A percentile compares a stretch with the other conserved stretches of the same genome.
phyloP scores from a whole-genome alignment of 1,139 yeast genomes.

The Pichia terricola region DNA sequence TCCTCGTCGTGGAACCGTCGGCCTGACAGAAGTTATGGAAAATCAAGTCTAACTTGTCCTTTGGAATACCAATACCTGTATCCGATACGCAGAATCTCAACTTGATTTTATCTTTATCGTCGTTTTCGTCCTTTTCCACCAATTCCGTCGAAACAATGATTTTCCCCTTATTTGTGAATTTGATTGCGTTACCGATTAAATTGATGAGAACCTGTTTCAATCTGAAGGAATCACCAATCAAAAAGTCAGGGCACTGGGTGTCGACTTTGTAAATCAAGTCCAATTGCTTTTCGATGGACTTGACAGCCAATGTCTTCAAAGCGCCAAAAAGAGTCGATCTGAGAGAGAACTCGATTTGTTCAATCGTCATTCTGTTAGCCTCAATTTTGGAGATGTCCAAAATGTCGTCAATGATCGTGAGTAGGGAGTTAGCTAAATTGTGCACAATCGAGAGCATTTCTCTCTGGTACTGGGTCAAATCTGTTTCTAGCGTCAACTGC shows the following conservation, averaged over 20 bases:
- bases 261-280: constrained; percentile 72
- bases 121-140: constrained; percentile 28
- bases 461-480: constrained; percentile 77
- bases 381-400: constrained; percentile 87
- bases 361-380: constrained; percentile 87
- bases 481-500: constrained; percentile 77
- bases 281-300: constrained; percentile 75
- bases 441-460: constrained; percentile 86
- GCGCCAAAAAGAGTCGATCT: constrained; percentile 87
- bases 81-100: constrained; percentile 81
- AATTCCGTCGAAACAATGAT: constrained; percentile 57
- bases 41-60: constrained; percentile 71
- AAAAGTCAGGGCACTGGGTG: constrained; percentile 66
- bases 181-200: constrained; percentile 80
- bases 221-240: constrained; percentile 81
- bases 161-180: constrained; percentile 73
- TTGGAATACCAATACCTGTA: constrained; percentile 83
- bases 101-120: constrained; percentile 40
- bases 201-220: constrained; percentile 76
- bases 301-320: constrained; percentile 75
- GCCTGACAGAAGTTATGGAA: constrained; percentile 89
- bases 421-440: constrained; percentile 71
- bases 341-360: constrained; percentile 74
- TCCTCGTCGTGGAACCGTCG: constrained; percentile 84
- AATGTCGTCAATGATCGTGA: constrained; percentile 81